A percentile compares a stretch with the other conserved stretches of the same genome.
Conservation (phyloP, 2,329 filamentous ascomycete genomes). For the Clarireedia hainanense region DNA sequence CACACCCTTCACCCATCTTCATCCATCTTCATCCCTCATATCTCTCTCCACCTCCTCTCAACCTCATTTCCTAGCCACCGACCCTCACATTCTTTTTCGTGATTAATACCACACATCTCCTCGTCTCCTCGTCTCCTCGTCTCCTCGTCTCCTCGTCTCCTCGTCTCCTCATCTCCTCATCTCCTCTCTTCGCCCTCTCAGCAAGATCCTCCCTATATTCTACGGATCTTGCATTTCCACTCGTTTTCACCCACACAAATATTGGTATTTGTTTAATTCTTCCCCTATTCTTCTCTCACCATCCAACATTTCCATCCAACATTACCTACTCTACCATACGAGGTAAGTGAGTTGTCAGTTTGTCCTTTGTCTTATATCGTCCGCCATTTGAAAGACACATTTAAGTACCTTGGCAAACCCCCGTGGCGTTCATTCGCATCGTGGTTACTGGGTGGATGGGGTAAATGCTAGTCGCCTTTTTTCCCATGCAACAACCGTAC, state of each 20-base stretch:
- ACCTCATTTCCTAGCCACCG: background rate
- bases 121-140: background rate
- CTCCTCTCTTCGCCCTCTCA: background rate
- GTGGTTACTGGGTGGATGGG: conserved; percentile 2
- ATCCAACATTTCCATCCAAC: too few species aligned
- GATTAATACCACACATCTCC: background rate
- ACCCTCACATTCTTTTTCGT: background rate
- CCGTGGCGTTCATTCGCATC: background rate
- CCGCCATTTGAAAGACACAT: too few species aligned
- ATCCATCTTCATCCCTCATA: too few species aligned
- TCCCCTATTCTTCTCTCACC: background rate
- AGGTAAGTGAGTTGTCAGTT: too few species aligned
- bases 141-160: background rate
- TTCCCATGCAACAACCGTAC: too few species aligned
- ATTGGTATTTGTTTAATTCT: background rate
- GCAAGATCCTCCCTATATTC: background rate
- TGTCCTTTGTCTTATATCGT: too few species aligned
- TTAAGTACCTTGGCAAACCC: too few species aligned
- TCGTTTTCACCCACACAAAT: background rate
- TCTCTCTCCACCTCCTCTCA: too few species aligned
- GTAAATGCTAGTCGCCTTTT: background rate
- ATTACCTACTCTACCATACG: background rate
- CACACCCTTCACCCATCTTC: too few species aligned
- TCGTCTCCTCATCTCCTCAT: background rate
- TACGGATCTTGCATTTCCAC: background rate